Evolutionary conservation across 768 basidiomycete species (phyloP).

Genomic region (Boletus reticuloceps): DNA sequence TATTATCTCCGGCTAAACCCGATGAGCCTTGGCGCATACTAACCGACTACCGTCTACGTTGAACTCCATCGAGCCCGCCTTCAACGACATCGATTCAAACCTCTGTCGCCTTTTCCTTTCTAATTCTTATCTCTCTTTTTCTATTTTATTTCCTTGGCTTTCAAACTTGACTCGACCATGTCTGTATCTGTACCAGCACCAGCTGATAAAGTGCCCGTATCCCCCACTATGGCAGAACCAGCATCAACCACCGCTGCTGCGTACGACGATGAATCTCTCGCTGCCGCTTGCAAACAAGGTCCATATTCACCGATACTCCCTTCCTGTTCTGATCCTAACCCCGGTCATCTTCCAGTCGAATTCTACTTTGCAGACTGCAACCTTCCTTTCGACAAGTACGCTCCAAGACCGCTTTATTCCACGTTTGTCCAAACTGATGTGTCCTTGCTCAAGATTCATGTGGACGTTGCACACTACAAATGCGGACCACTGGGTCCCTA

Average conservation of each 20-base stretch:
- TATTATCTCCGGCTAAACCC: background rate
- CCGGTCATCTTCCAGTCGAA: conserved; percentile 55
- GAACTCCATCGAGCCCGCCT: background rate
- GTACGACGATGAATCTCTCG: conserved; percentile 40
- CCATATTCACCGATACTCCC: conserved; percentile 15
- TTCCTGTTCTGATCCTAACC: background rate
- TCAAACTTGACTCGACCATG: conserved; percentile 17
- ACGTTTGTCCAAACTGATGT: background rate
- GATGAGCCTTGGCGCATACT: background rate
- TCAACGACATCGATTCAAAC: background rate
- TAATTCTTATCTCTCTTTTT: background rate
- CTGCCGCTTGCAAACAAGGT: conserved; percentile 58
- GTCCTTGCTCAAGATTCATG: conserved; percentile 67
- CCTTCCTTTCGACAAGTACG: conserved; percentile 84
- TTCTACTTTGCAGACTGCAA: conserved; percentile 98
- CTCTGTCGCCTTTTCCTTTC: background rate
- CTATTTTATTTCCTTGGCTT: background rate
- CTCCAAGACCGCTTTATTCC: background rate
- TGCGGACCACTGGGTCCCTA: conserved; percentile 85
- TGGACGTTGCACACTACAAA: conserved; percentile 85
- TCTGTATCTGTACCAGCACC: conserved; percentile 16
- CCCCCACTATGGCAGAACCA: background rate
- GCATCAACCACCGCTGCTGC: conserved; percentile 16
- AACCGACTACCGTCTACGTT: no score
- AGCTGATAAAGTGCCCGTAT: background rate